A percentile compares a stretch with the other conserved stretches of the same genome.
Evolutionary conservation across 257 asterid genomes (phyloP).

Genomic region (Thymus quinquecostatus): DNA sequence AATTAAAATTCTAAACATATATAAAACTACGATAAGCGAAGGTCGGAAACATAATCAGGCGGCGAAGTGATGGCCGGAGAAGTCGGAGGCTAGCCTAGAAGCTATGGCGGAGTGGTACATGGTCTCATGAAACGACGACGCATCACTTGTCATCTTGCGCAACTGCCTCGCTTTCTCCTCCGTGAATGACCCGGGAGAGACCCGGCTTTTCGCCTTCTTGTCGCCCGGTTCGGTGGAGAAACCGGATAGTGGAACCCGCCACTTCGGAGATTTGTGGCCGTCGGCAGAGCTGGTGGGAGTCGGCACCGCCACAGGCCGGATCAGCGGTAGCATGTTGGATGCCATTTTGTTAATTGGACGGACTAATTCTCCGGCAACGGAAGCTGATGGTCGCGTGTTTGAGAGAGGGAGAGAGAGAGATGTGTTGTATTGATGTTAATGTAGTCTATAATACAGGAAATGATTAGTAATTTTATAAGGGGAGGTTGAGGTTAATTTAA

Average conservation of each 20-base stretch:
- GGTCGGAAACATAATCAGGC: not conserved
- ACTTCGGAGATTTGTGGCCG: conserved; percentile 41
- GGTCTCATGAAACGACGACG: conserved; percentile 53
- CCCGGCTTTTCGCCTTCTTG: conserved; percentile 39
- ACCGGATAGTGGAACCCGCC: conserved; percentile 77
- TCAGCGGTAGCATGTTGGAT: conserved; percentile 34
- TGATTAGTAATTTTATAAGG: no score
- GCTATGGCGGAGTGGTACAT: conserved; percentile 86
- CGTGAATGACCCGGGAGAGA: conserved; percentile 54
- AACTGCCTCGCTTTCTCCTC: conserved; percentile 74
- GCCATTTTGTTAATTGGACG: conserved; percentile 32
- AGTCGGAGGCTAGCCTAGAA: conserved; percentile 77
- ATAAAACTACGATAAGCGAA: not conserved
- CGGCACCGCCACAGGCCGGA: conserved; percentile 35
- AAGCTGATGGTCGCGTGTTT: not conserved
- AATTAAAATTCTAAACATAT: no score
- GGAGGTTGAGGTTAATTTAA: no score
- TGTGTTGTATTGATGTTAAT: no score
- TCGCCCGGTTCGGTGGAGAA: conserved; percentile 61
- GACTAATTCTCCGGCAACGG: not conserved
- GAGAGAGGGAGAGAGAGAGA: not conserved
- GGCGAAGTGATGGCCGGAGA: conserved; percentile 30
- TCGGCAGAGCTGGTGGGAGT: conserved; percentile 29
- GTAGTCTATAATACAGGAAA: no score
- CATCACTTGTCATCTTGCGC: conserved; percentile 54